Base-by-base conservation (phyloP, 148 eudicot species). In the Silene conica region DNA sequence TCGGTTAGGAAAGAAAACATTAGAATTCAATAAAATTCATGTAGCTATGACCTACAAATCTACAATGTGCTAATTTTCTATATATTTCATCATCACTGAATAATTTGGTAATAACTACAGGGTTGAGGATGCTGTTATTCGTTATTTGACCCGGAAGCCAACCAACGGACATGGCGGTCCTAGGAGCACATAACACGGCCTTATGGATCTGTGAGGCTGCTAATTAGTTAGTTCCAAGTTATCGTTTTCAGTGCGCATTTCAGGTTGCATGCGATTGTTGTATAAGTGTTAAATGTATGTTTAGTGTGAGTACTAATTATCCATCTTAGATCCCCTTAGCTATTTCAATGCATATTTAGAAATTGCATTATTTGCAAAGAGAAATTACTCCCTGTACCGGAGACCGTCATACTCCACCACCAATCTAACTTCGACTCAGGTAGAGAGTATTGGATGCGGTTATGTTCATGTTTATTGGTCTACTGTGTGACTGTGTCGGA, bases 91-190 rank as follows among this genome's bases (percentile, higher is more conserved):
- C 69, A 26, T 69, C 45, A 31, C 23, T 80, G 25, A 63, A 58
- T 14, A 10, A 15, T 59, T 69, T 21, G 8, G 43, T 65, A 62
- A 59, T 31, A 50, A 66, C 67, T 68, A 79, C 76, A 93, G 98
- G 98, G 95, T 91, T 77, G 98, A 93, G 80, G 98, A 93, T 80
- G 98, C 97, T 78, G 97, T 89, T 70, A 91, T 93, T 58, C 97
- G 98, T 15, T 93, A 93, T 76, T 77, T 93, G 50, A 94, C 93
- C 18, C 92, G 97, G 59, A 89, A 85, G 80, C 88, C 93, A 54
- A 83, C 87, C 38, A 76, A 78, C 48, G 86, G 84, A 67, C 52
- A 79, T 28, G 90, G 85, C 69, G 90, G 88, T 54, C 92, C 86
- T 62, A 84, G 86, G 74, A 84, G 88, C 89, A 82, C 87, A 69